Evolutionary conservation across 176 grass and related monocot species (phyloP), one percentile per base, ranked within the genome.

Genomic region (Echinochloa phyllopogon): DNA sequence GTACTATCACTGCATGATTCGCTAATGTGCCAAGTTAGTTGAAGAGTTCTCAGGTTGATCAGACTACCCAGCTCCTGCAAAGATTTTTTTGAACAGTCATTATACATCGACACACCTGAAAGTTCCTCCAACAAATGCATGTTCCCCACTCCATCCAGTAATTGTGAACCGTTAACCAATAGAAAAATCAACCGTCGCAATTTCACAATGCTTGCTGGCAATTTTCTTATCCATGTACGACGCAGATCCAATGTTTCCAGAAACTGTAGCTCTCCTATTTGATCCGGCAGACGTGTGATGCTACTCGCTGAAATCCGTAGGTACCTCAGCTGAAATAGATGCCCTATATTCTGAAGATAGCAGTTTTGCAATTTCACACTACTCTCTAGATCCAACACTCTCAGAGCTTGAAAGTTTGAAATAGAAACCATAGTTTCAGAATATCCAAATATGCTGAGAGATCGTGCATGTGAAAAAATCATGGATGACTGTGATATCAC

Each of bases 221-320:
- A 6, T 52, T 65, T 77, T 73, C 14, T 65, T 63, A 73, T 58
- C 80, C 42, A 38, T 13, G 85, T 74, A 20, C 17, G 38, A 20
- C 65, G 4, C 41, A 87, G 16, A 65, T 87, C 85, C 52, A 87
- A 21, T 50, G 85, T 87, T 80, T 87, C 77, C 78, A 87, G 53
- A 61, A 41, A 73, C 3, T 62, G 33, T 41, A 87, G 77, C 4
- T 74, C 41, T 69, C 85, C 60, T 38, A 82, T 65, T 12, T 82
- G 6, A 17, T 82, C 77, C 0, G 85, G 85, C 59, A 82, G 77
- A 29, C 24, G 40, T 62, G 53, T 63, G 71, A 74, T 52, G 36
- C 13, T 3, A 41, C 14, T 37, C 51, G 39, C 60, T 52, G 42
- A 57, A 82, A 87, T 18, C 33, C 63, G 38, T 69, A 87, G 44